Conservation (phyloP, 1,284 basidiomycete species). For the Trametes versicolor region DNA sequence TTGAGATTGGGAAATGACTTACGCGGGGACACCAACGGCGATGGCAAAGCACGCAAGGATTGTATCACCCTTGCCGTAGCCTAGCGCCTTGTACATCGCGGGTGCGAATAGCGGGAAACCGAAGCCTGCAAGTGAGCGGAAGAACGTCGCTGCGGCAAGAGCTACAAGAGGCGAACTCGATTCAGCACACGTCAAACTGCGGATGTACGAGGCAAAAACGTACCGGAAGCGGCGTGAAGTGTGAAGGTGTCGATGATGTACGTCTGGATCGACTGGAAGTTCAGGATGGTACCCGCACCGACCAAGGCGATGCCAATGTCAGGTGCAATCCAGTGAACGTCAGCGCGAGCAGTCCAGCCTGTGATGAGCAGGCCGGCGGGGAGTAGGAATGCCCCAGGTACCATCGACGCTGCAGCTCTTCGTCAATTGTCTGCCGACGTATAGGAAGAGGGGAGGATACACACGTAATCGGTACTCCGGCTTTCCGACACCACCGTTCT, state of each 20-base stretch:
- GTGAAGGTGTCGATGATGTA: slow-evolving; percentile 77
- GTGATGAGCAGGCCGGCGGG: slow-evolving; percentile 69
- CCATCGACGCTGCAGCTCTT: slow-evolving; percentile 59
- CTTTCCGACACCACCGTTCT: slow-evolving; percentile 61
- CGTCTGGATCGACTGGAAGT: slow-evolving; percentile 67
- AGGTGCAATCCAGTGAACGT: slow-evolving; percentile 71
- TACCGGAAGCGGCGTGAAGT: slow-evolving; percentile 69
- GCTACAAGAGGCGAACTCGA: slow-evolving; percentile 48
- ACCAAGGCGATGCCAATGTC: slow-evolving; percentile 70
- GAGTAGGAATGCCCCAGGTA: slow-evolving; percentile 63
- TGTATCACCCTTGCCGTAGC: slow-evolving; percentile 72
- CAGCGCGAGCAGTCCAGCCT: slow-evolving; percentile 70
- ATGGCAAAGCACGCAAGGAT: slow-evolving; percentile 66
- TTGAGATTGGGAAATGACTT: slow-evolving; percentile 40
- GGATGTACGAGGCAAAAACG: slow-evolving; percentile 24
- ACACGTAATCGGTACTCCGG: slow-evolving; percentile 60
- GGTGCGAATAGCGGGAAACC: slow-evolving; percentile 77
- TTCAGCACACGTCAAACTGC: slow-evolving; percentile 25
- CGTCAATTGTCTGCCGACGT: background rate
- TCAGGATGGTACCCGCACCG: slow-evolving; percentile 62
- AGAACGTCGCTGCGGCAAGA: slow-evolving; percentile 63
- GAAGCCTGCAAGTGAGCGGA: slow-evolving; percentile 70
- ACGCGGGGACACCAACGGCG: slow-evolving; percentile 72
- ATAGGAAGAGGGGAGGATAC: slow-evolving; percentile 10
- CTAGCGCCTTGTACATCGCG: slow-evolving; percentile 68